Base-by-base conservation (phyloP, 805 yeast species). In the Ogataea sp. region DNA sequence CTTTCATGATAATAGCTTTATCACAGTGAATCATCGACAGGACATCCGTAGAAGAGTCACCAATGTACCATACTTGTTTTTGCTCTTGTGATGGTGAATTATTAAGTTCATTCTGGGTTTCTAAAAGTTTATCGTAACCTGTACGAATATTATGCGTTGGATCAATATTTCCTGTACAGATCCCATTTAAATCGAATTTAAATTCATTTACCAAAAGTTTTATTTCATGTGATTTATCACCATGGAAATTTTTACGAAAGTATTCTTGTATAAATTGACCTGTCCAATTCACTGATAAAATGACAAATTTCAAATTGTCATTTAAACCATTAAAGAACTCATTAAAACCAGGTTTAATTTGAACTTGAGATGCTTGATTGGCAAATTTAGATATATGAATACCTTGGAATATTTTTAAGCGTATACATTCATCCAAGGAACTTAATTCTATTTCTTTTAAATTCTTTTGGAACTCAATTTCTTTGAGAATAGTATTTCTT, bases 261-360 rank as follows among this genome's bases (percentile, higher is more conserved):
- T 38, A 56, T 34, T 59, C 58, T 23, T 55, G 50, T 34, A 80
- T 78, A 16, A 78, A 58, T 11, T 59, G 17, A 1, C 67, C 62
- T 7, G 82, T 71, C 86, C 86, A 80, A 52, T 78, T 78, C 35
- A 78, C 75, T 47, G 84, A 78, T 25, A 79, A 47, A 2, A 80
- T 61, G 9, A 39, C 38, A 32, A 57, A 49, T 11, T 37, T 7
- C 9, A 17, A n/a, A 17, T n/a, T 6, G 16, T 29, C 14, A 11
- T 17, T 20, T 9, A 15, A 4, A 16, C n/a, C 6, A 20, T 5
- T 20, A 7, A 10, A 8, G 45, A 70, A 62, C 15, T 56, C 54
- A 34, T 53, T 39, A 48, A 71, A 69, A 0, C 73, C 75, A 0
- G 55, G 56, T 20, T 64, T 61, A 9, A 73, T 47, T 16, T 49